Evolutionary conservation across 2,329 filamentous ascomycete species (phyloP).

Genomic region (Botryotinia globosa): DNA sequence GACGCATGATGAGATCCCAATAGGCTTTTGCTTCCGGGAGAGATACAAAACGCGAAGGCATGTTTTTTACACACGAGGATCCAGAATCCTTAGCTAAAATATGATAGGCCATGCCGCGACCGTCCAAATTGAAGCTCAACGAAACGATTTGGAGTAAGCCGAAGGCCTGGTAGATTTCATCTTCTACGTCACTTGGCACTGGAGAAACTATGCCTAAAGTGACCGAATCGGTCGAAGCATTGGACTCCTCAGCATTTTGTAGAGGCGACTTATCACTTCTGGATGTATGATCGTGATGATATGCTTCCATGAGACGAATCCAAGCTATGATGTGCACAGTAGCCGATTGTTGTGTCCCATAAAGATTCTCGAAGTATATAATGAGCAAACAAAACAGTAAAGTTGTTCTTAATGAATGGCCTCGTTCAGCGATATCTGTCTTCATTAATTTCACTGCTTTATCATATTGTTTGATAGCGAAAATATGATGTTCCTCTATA

Average conservation of each 20-base stretch:
- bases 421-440: not conserved
- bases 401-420: not conserved
- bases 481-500: not conserved
- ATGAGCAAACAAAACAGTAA: constrained; percentile 6
- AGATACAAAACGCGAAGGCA: not conserved
- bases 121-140: not conserved
- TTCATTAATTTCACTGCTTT: constrained; percentile 4
- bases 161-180: constrained; percentile 5
- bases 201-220: constrained; percentile 12
- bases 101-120: constrained; percentile 5
- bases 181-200: constrained; percentile 6
- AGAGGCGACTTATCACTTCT: not conserved
- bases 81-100: constrained; percentile 12
- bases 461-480: not conserved
- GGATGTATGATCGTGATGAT: not conserved
- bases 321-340: not conserved
- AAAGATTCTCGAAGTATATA: constrained; percentile 6
- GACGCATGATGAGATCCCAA: constrained; percentile 11
- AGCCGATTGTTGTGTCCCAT: not conserved
- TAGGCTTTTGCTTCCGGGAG: not conserved
- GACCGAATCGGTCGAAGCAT: not conserved
- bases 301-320: not conserved
- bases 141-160: not conserved
- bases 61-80: not conserved
- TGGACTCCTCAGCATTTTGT: not conserved